Base-by-base conservation (phyloP, 345 rosid species). In the Salix brachista region DNA sequence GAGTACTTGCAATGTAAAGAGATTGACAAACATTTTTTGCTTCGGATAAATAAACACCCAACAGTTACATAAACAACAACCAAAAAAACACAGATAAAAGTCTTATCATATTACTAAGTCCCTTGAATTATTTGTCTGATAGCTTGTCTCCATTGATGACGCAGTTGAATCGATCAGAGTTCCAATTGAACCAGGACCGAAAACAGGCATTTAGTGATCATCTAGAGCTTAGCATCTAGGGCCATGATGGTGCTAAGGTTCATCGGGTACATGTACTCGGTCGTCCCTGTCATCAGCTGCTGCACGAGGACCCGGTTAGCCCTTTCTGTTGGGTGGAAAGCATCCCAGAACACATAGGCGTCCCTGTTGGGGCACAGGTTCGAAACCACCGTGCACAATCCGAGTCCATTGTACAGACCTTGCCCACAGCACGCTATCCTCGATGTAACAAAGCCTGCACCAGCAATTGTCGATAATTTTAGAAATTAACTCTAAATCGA, bases 381-480 rank as follows among this genome's bases (percentile, higher is more conserved):
- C 16, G 79, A 77, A 2, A 42, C 10, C 3, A 8, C 18, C 12
- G 74, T 69, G 56, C 79, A 77, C 2, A 69, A 21, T 4, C 79
- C 79, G 28, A 77, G 12, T 16, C 79, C 79, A 77, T 77, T 77
- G 67, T 77, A 77, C 3, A 60, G 74, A 8, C 79, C 79, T 70
- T 69, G 74, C 6, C 79, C 79, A 42, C 79, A 77, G 19, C 79
- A 77, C 25, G 79, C 79, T 8, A 77, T 39, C 72, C 61, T 77
- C 14, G 79, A 69, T 58, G 79, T 70, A 26, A 46, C 69, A 61
- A 77, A 77, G 26, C 79, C 73, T 66, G 69, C 42, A 14, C 16
- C 17, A 30, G 30, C 66, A 13, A 0, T 46, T 34, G 36, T 36
- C 37, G 0, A 36, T 36, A 5, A 36, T 36, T 36, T 36, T 36